phyloP scores from a whole-genome alignment of 2,329 filamentous ascomycete genomes.

The Fusarium nematophilum region DNA sequence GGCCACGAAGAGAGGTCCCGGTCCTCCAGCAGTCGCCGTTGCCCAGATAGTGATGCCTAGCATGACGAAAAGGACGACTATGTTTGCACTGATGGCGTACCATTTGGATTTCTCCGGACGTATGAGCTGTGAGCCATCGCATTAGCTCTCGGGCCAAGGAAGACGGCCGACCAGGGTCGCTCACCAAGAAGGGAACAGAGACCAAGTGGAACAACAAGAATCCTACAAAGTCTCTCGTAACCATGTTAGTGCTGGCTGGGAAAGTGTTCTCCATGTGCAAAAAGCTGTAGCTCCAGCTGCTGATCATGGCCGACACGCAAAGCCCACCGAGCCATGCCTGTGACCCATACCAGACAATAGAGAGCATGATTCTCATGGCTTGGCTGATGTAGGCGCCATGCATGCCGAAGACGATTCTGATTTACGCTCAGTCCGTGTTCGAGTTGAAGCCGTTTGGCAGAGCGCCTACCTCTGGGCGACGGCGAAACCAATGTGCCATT shows the following conservation, averaged over 20 bases:
- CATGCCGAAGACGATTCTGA: too few relatives aligned
- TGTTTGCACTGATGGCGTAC: too few relatives aligned
- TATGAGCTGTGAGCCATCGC: too few relatives aligned
- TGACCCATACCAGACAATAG: not conserved
- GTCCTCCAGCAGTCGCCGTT: not conserved
- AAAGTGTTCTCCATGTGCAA: not conserved
- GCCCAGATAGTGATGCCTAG: not conserved
- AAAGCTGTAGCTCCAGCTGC: not conserved
- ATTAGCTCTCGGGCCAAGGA: not conserved
- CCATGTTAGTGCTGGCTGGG: not conserved
- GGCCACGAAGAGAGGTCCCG: not conserved
- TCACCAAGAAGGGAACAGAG: not conserved
- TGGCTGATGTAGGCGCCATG: too few relatives aligned
- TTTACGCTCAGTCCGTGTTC: too few relatives aligned
- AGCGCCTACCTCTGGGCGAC: constrained; percentile 53
- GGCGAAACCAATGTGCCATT: constrained; percentile 53
- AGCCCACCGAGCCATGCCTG: constrained; percentile 1
- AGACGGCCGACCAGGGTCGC: too few relatives aligned
- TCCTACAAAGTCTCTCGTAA: not conserved
- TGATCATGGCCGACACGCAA: not conserved
- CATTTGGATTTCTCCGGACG: too few relatives aligned
- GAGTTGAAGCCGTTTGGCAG: too few relatives aligned
- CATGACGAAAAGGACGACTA: too few relatives aligned
- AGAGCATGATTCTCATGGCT: too few relatives aligned
- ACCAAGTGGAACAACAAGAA: not conserved